Evolutionary conservation across 768 basidiomycete species (phyloP).

Genomic region (Nevesoporus exiguus): DNA sequence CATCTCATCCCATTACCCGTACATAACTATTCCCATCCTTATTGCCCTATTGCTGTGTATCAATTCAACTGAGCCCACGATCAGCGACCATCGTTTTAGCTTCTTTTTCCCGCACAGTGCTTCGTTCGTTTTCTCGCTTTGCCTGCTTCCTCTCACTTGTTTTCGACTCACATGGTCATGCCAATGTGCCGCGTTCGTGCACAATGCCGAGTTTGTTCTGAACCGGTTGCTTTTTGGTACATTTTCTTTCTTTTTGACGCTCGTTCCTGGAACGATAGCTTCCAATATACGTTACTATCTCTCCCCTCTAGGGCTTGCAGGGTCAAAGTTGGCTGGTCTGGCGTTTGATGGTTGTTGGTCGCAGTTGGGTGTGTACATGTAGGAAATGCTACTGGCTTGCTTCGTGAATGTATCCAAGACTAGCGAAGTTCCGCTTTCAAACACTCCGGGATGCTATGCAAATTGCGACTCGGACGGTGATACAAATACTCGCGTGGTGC

Average conservation of each 20-base stretch:
- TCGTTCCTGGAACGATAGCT: conserved; percentile 14
- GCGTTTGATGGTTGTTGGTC: conserved; percentile 4
- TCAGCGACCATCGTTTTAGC: conserved; percentile 3
- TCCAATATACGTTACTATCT: conserved; percentile 3
- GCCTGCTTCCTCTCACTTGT: conserved; percentile 14
- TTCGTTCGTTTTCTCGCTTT: conserved; percentile 23
- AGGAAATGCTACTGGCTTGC: not conserved
- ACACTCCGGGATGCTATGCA: too few relatives aligned
- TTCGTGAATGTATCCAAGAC: not conserved
- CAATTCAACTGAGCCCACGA: conserved; percentile 19
- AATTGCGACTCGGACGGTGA: too few relatives aligned
- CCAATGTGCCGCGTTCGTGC: too few relatives aligned
- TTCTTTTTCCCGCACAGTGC: conserved; percentile 14
- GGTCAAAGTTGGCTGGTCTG: conserved; percentile 19
- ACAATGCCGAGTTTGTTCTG: conserved; percentile 16
- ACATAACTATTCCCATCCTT: conserved; percentile 28
- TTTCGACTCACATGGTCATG: conserved; percentile 5
- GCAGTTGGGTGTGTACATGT: not conserved
- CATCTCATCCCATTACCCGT: conserved; percentile 12
- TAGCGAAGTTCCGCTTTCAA: too few relatives aligned
- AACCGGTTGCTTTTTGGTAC: conserved; percentile 18
- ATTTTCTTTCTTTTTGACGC: conserved; percentile 12
- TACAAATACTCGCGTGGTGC: too few relatives aligned
- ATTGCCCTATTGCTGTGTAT: conserved; percentile 27
- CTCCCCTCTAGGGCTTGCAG: conserved; percentile 6